These are phyloP conservation scores for Cerioporus squamosus DNA, from an alignment of 1,284 basidiomycete species.

Conservation along the genomic window DNA sequence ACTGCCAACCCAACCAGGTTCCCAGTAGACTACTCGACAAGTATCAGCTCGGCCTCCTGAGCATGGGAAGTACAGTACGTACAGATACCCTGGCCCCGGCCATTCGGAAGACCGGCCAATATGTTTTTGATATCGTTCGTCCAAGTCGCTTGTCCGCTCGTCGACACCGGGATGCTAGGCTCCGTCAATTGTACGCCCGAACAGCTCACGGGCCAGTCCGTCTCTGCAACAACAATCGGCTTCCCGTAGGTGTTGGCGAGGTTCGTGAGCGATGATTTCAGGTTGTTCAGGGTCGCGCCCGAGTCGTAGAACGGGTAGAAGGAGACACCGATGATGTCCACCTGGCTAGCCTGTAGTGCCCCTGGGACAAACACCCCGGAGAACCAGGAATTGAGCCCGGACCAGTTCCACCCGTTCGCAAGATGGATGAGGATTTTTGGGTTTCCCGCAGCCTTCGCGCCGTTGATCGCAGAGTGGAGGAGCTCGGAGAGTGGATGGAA, in stretches of 20 bases:
- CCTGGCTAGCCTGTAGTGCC: conserved; percentile 50
- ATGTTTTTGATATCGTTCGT: conserved; percentile 53
- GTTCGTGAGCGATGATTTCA: conserved; percentile 54
- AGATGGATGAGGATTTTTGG: conserved; percentile 64
- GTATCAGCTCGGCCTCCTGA: conserved; percentile 13
- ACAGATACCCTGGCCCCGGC: conserved; percentile 47
- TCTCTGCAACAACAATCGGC: conserved; percentile 65
- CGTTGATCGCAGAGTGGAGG: conserved; percentile 58
- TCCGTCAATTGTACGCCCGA: conserved; percentile 51
- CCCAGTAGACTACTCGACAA: conserved; percentile 53
- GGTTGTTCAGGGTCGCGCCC: conserved; percentile 53
- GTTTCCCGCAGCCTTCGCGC: conserved; percentile 49
- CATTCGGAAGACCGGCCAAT: conserved; percentile 48
- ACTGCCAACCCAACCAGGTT: conserved; percentile 67
- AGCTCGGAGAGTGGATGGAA: conserved; percentile 61
- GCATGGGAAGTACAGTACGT: conserved; percentile 3
- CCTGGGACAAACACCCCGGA: conserved; percentile 57
- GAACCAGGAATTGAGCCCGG: conserved; percentile 53
- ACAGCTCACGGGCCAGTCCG: conserved; percentile 64
- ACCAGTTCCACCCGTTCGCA: conserved; percentile 64
- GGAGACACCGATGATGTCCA: conserved; percentile 66
- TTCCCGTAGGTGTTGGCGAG: conserved; percentile 55
- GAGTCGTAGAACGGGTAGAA: conserved; percentile 70
- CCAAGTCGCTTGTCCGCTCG: conserved; percentile 59
- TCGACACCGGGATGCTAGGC: conserved; percentile 51